Evolutionary conservation across 352 stramenopile genomes (phyloP).

Genomic region (Phytopythium mirpurense): DNA sequence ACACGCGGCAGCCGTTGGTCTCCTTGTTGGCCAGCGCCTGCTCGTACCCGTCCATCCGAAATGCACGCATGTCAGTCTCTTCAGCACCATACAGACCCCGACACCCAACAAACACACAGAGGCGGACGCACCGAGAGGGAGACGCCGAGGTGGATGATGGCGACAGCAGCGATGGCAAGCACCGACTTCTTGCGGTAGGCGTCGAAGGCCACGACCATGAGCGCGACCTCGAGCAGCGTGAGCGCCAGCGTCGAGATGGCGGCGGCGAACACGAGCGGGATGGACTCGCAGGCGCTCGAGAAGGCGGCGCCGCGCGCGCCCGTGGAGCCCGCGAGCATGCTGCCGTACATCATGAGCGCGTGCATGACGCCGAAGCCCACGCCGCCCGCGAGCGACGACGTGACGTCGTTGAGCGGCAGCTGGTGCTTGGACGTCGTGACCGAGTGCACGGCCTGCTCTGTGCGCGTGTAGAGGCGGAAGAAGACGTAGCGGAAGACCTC

Average conservation of each 20-base stretch:
- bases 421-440: constrained; percentile 74
- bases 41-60: constrained; percentile 1
- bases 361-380: constrained; percentile 84
- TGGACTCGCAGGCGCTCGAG: constrained; percentile 56
- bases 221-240: constrained; percentile 66
- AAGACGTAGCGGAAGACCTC: constrained; percentile 65
- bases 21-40: constrained; percentile 69
- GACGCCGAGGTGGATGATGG: constrained; percentile 69
- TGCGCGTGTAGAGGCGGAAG: constrained; percentile 76
- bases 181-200: constrained; percentile 64
- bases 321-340: constrained; percentile 61
- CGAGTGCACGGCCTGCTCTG: constrained; percentile 62
- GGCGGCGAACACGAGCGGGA: constrained; percentile 68
- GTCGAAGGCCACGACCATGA: constrained; percentile 83
- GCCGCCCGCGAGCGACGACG: constrained; percentile 68
- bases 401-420: constrained; percentile 82
- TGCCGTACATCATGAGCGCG: constrained; percentile 82
- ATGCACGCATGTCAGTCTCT: neutral
- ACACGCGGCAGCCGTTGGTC: constrained; percentile 71
- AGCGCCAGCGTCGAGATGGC: constrained; percentile 69
- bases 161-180: constrained; percentile 41
- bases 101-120: neutral
- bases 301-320: constrained; percentile 67
- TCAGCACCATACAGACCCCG: too few species aligned
- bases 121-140: constrained; percentile 51